Conservation (phyloP, 495 filamentous ascomycete species). For the Aspergillus asperescens region DNA sequence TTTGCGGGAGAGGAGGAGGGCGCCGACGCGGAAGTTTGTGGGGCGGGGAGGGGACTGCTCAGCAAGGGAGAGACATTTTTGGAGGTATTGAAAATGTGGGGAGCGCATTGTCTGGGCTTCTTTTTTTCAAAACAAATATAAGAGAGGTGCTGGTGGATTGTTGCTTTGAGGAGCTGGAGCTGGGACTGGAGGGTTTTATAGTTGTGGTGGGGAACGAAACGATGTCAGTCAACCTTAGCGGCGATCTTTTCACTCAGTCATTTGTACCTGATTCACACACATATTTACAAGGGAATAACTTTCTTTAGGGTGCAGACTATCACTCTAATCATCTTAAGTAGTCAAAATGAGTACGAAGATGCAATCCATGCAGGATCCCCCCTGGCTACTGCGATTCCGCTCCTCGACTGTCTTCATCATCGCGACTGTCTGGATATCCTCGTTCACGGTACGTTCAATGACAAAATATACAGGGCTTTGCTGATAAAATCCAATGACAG, state of each 20-base stretch:
- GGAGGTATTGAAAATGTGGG: constrained; percentile 62
- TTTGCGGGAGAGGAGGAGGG: constrained; percentile 61
- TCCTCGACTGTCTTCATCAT: constrained; percentile 59
- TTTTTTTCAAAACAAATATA: no score
- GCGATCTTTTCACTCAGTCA: background rate
- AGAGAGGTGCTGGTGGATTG: background rate
- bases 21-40: constrained; percentile 91
- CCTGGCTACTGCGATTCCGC: constrained; percentile 47
- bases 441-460: constrained; percentile 56
- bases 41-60: constrained; percentile 73
- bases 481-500: constrained; percentile 20
- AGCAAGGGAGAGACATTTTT: constrained; percentile 66
- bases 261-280: no score
- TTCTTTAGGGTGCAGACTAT: background rate
- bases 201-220: background rate
- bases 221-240: background rate
- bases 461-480: constrained; percentile 25
- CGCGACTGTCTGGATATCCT: constrained; percentile 54
- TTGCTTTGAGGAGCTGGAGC: background rate
- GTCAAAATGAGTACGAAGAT: background rate
- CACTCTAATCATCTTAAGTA: background rate
- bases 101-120: constrained; percentile 25
- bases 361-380: constrained; percentile 18
- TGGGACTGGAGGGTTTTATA: background rate
- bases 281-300: background rate